phyloP scores from a whole-genome alignment of 768 basidiomycete species.

The Kwoniella heveanensis region DNA sequence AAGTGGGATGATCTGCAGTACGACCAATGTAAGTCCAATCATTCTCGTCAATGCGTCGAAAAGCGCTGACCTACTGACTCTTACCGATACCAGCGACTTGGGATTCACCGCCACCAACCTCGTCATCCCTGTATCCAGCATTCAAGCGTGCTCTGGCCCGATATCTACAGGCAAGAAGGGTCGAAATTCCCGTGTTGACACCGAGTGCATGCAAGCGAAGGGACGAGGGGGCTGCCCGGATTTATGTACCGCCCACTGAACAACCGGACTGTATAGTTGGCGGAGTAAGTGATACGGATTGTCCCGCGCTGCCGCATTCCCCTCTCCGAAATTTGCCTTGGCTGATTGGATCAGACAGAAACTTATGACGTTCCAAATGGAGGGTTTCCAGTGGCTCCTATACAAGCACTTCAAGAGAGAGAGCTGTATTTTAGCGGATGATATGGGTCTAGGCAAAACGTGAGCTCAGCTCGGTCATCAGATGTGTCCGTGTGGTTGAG shows the following conservation, averaged over 20 bases:
- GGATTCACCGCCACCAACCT: constrained; percentile 78
- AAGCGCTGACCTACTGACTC: background rate
- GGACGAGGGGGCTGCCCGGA: constrained; percentile 48
- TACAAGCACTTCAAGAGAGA: constrained; percentile 52
- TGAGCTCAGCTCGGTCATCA: constrained; percentile 19
- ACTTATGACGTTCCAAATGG: constrained; percentile 80
- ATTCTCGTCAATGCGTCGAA: background rate
- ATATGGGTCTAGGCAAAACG: constrained; percentile 73
- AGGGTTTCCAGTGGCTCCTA: constrained; percentile 57
- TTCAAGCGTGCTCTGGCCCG: constrained; percentile 70
- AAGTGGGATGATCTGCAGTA: constrained; percentile 96
- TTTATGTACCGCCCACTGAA: constrained; percentile 59
- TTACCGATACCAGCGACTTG: constrained; percentile 68
- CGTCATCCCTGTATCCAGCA: constrained; percentile 64
- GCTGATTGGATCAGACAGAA: too few species aligned
- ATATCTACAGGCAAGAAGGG: constrained; percentile 66
- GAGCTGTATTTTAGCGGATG: constrained; percentile 74
- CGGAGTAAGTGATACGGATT: constrained; percentile 46
- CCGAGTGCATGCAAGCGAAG: constrained; percentile 41
- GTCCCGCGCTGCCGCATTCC: too few species aligned
- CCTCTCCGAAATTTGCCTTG: too few species aligned
- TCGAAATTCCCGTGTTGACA: constrained; percentile 64
- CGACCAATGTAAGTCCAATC: constrained; percentile 75
- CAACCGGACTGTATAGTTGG: constrained; percentile 66
- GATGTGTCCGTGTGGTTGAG: too few species aligned